Conservation (phyloP, 1,284 basidiomycete genomes). For the Wallemia mellicola region DNA sequence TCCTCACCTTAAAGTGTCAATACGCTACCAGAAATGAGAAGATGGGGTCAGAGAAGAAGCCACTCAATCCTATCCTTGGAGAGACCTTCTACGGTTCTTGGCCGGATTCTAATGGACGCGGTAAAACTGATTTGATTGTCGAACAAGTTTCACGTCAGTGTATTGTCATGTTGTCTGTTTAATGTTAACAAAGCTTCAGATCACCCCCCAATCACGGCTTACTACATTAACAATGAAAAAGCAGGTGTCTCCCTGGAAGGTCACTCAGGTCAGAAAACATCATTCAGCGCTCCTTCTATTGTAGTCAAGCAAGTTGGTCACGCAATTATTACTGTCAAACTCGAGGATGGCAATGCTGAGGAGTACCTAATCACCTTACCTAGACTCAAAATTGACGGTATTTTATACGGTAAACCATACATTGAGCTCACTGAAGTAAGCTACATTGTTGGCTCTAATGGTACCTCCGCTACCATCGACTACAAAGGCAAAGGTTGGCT, state of each 20-base stretch:
- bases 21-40: slow-evolving; percentile 45
- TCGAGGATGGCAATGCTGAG: slow-evolving; percentile 28
- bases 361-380: slow-evolving; percentile 79
- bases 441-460: slow-evolving; percentile 52
- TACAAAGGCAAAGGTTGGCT: slow-evolving; percentile 94
- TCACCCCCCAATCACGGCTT: slow-evolving; percentile 25
- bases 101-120: slow-evolving; percentile 48
- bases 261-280: slow-evolving; percentile 85
- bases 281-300: slow-evolving; percentile 35
- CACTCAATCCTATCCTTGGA: slow-evolving; percentile 81
- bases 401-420: slow-evolving; percentile 32
- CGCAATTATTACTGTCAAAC: slow-evolving; percentile 42
- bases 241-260: slow-evolving; percentile 58
- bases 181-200: slow-evolving; percentile 7
- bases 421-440: slow-evolving; percentile 65
- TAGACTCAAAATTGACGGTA: slow-evolving; percentile 29
- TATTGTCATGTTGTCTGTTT: neutral
- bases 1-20: slow-evolving; percentile 74
- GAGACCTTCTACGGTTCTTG: slow-evolving; percentile 86
- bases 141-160: slow-evolving; percentile 57
- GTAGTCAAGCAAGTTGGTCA: slow-evolving; percentile 90
- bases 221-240: slow-evolving; percentile 46
- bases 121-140: slow-evolving; percentile 59
- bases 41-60: slow-evolving; percentile 92
- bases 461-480: slow-evolving; percentile 34